A percentile compares a stretch with the other conserved stretches of the same genome.
phyloP scores from a whole-genome alignment of 495 filamentous ascomycete species.

The Penicillium lividum region DNA sequence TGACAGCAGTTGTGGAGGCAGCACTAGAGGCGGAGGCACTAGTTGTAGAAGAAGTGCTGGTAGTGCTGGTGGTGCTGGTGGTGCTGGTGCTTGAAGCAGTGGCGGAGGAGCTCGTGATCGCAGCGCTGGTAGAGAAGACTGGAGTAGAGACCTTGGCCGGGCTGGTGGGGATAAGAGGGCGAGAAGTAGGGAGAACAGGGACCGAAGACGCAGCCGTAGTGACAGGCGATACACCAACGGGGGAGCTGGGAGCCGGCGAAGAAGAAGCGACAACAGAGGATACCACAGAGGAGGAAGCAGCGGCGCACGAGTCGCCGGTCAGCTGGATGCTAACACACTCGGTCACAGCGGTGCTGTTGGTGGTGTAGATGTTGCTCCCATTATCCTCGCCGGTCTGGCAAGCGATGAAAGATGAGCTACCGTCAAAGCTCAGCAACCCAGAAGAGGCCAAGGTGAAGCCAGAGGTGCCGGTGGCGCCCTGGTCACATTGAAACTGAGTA shows the following conservation, averaged over 20 bases:
- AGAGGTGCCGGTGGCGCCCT: slow-evolving; percentile 43
- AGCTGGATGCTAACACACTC: slow-evolving; percentile 49
- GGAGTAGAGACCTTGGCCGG: background rate
- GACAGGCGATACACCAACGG: background rate
- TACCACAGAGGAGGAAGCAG: slow-evolving; percentile 6
- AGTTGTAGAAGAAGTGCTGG: slow-evolving; percentile 2
- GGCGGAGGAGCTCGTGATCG: background rate
- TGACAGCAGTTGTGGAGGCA: background rate
- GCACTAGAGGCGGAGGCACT: background rate
- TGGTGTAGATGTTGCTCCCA: slow-evolving; percentile 55
- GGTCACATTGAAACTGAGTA: slow-evolving; percentile 68
- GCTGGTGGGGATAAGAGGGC: slow-evolving; percentile 1
- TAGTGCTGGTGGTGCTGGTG: background rate
- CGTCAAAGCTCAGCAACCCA: slow-evolving; percentile 46
- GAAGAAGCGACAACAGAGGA: background rate
- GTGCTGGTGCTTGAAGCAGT: background rate
- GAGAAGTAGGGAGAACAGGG: background rate
- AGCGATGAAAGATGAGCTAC: slow-evolving; percentile 50
- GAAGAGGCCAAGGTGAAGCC: slow-evolving; percentile 53
- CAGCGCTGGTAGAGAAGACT: background rate
- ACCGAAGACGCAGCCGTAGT: background rate
- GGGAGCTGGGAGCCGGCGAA: background rate
- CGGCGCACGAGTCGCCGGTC: slow-evolving; percentile 48
- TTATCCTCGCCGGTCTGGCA: slow-evolving; percentile 53
- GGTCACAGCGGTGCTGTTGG: slow-evolving; percentile 41